Evolutionary conservation across 2,329 filamentous ascomycete genomes (phyloP).

Genomic region (Helotiales sp.): DNA sequence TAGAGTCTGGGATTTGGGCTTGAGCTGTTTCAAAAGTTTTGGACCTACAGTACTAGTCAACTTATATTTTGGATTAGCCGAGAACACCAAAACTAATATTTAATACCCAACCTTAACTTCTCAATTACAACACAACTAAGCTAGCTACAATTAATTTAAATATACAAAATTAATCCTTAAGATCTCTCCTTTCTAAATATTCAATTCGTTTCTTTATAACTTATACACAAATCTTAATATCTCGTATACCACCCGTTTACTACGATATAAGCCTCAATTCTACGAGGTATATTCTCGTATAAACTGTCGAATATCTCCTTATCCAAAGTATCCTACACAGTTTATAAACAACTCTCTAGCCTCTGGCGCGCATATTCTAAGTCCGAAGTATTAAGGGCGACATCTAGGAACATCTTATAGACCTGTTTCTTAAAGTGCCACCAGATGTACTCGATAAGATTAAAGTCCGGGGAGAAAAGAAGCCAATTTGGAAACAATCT

Average conservation of each 20-base stretch:
- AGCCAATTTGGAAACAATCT: too few species aligned
- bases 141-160: not conserved
- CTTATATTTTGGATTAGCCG: not conserved
- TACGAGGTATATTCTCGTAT: constrained; percentile 11
- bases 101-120: not conserved
- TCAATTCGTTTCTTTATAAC: not conserved
- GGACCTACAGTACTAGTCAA: constrained; percentile 7
- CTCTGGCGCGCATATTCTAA: constrained; percentile 18
- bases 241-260: constrained; percentile 19
- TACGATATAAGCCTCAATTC: constrained; percentile 13
- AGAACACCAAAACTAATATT: not conserved
- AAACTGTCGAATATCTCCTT: constrained; percentile 15
- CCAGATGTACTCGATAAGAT: too few species aligned
- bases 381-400: constrained; percentile 12
- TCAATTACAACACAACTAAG: not conserved
- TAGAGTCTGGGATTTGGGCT: too few species aligned
- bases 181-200: not conserved
- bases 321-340: constrained; percentile 16
- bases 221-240: not conserved
- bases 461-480: too few species aligned
- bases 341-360: constrained; percentile 19
- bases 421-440: constrained; percentile 7
- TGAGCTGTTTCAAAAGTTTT: too few species aligned
- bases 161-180: not conserved
- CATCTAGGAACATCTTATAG: constrained; percentile 16